A percentile compares a stretch with the other conserved stretches of the same genome.
These are phyloP conservation scores for Penicillium nucicola DNA, from an alignment of 495 filamentous ascomycete genomes.

Conservation along the genomic window DNA sequence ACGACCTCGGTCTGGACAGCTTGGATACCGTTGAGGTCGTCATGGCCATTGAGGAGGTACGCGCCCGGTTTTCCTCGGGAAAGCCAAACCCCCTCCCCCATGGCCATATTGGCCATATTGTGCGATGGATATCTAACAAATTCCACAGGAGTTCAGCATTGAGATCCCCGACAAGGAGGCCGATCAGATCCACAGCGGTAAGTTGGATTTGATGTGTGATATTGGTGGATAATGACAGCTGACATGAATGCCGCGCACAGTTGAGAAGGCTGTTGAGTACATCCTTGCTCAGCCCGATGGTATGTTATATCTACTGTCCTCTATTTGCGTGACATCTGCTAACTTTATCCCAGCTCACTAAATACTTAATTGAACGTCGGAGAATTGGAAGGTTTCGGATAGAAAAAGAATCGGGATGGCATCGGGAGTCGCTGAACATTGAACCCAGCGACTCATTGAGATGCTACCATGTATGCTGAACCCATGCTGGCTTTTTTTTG, in stretches of 20 bases:
- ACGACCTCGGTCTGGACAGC: constrained; percentile 94
- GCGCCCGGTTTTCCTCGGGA: constrained; percentile 24
- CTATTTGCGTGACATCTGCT: constrained; percentile 2
- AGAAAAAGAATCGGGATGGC: constrained; percentile 40
- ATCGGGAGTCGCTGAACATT: constrained; percentile 18
- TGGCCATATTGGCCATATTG: background rate
- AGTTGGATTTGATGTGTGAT: constrained; percentile 30
- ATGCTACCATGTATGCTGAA: constrained; percentile 40
- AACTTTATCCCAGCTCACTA: constrained; percentile 36
- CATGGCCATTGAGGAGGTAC: constrained; percentile 99
- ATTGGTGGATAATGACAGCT: constrained; percentile 5
- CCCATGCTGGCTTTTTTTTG: constrained; percentile 39
- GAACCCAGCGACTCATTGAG: constrained; percentile 16
- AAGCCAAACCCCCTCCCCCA: constrained; percentile 2
- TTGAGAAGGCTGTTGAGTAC: constrained; percentile 94
- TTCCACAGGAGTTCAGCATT: constrained; percentile 92
- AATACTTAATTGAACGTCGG: constrained; percentile 33
- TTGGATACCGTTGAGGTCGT: constrained; percentile 98
- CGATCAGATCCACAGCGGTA: constrained; percentile 94
- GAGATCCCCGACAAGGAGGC: constrained; percentile 99
- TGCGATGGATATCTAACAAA: constrained; percentile 20
- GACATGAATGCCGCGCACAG: constrained; percentile 44
- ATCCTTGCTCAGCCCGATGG: constrained; percentile 92
- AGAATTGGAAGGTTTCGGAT: constrained; percentile 30
- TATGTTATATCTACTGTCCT: constrained; percentile 20